Percentiles rank a stretch among this genome's conserved stretches.
phyloP scores from a whole-genome alignment of 495 filamentous ascomycete genomes.

The Tuber calosporum region DNA sequence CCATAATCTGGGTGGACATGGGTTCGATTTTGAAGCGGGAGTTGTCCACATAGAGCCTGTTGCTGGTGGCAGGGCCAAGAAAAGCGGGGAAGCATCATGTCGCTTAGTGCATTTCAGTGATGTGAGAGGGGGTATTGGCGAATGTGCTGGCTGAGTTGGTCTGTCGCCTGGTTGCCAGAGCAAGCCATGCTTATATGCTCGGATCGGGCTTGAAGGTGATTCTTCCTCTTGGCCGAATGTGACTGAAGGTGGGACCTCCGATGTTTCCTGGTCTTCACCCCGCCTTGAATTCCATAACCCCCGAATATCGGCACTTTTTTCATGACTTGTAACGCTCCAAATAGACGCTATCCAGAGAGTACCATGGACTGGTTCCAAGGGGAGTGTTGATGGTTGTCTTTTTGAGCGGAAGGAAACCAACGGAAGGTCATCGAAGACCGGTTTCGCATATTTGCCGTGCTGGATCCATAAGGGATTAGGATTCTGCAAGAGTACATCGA shows the following conservation, averaged over 20 bases:
- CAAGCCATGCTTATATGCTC: slow-evolving; percentile 5
- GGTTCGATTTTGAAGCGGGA: slow-evolving; percentile 13
- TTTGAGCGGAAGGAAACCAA: slow-evolving; percentile 8
- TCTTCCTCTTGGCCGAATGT: not conserved
- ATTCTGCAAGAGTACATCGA: slow-evolving; percentile 11
- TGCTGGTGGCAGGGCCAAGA: slow-evolving; percentile 22
- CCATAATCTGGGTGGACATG: slow-evolving; percentile 19
- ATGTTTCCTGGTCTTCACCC: not conserved
- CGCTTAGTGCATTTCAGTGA: slow-evolving; percentile 23
- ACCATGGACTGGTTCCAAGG: slow-evolving; percentile 19
- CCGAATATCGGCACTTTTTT: not conserved
- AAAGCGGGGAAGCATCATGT: slow-evolving; percentile 31
- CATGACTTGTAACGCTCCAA: not conserved
- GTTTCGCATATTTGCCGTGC: slow-evolving; percentile 8
- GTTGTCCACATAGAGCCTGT: slow-evolving; percentile 12
- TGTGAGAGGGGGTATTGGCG: slow-evolving; percentile 15
- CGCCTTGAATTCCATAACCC: not conserved
- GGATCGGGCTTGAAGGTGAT: not conserved
- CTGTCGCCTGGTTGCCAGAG: slow-evolving; percentile 26
- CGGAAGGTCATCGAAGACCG: slow-evolving; percentile 12
- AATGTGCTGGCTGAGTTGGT: slow-evolving; percentile 20
- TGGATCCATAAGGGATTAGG: slow-evolving; percentile 10
- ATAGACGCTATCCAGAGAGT: not conserved
- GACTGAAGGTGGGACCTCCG: not conserved
- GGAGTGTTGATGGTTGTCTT: slow-evolving; percentile 1